A percentile compares a stretch with the other conserved stretches of the same genome.
phyloP scores from a whole-genome alignment of 208 protist species.

The Leishmania arabica region DNA sequence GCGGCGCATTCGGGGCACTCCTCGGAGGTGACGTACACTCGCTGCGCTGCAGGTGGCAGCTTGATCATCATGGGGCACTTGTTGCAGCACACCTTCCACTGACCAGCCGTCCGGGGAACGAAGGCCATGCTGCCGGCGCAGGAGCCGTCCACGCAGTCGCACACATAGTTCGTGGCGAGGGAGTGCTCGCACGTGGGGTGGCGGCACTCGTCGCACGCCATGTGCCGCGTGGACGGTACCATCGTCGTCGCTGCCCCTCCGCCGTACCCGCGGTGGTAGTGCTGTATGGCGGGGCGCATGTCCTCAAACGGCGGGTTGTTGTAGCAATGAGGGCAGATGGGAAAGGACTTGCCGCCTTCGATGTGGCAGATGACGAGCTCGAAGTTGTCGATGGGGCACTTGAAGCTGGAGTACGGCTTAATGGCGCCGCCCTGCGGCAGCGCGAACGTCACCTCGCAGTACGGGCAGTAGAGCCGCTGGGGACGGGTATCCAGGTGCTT shows the following conservation, averaged over 20 bases:
- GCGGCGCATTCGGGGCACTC: conserved; percentile 82
- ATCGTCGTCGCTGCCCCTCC: not conserved
- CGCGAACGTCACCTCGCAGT: conserved; percentile 93
- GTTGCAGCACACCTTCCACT: conserved; percentile 93
- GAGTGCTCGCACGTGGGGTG: conserved; percentile 92
- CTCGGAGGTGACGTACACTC: conserved; percentile 73
- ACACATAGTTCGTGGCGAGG: conserved; percentile 87
- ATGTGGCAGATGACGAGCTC: conserved; percentile 93
- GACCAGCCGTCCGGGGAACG: conserved; percentile 78
- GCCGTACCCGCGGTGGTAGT: not conserved
- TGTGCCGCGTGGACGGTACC: conserved; percentile 35
- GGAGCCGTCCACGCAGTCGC: conserved; percentile 75
- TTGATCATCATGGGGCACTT: conserved; percentile 88
- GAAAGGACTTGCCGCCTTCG: conserved; percentile 87
- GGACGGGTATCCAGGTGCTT: conserved; percentile 85
- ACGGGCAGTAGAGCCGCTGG: conserved; percentile 93
- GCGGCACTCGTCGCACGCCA: conserved; percentile 93
- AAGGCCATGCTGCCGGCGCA: conserved; percentile 89
- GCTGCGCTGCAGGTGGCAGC: conserved; percentile 82
- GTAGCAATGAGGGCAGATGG: conserved; percentile 95
- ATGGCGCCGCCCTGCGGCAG: conserved; percentile 89
- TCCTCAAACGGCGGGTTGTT: conserved; percentile 95
- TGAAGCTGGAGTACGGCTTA: conserved; percentile 84
- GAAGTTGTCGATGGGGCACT: conserved; percentile 94
- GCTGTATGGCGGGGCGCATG: conserved; percentile 9